These are phyloP conservation scores for Scutellaria baicalensis DNA, from an alignment of 257 asterid species.

Conservation along the genomic window DNA sequence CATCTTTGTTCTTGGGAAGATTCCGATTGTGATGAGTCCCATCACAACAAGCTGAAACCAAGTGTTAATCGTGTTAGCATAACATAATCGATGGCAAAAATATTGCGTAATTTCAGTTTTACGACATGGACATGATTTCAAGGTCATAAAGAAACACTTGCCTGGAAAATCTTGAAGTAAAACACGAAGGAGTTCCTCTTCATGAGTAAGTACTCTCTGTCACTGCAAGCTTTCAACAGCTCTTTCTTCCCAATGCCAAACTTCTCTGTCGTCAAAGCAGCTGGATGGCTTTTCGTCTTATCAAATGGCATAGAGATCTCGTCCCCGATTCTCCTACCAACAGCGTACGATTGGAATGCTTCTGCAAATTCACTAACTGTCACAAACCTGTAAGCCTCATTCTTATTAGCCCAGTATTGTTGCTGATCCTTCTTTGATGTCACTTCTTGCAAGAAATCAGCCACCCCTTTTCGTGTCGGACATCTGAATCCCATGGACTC, in stretches of 20 bases:
- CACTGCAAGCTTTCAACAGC: constrained; percentile 48
- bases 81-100: too few species aligned
- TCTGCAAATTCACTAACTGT: constrained; percentile 38
- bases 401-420: constrained; percentile 51
- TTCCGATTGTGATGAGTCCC: constrained; percentile 28
- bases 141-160: too few species aligned
- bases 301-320: constrained; percentile 46
- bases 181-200: constrained; percentile 54
- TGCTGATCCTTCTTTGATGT: constrained; percentile 68
- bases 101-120: too few species aligned
- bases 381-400: constrained; percentile 46
- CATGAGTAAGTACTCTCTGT: constrained; percentile 52
- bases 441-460: constrained; percentile 73
- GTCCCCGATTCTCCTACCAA: constrained; percentile 28
- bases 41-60: constrained; percentile 12
- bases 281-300: constrained; percentile 57
- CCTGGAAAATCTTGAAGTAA: constrained; percentile 48
- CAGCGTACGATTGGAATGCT: constrained; percentile 31
- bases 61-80: too few species aligned
- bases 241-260: constrained; percentile 46
- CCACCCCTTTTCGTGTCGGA: constrained; percentile 55
- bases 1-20: constrained; percentile 58
- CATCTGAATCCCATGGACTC: constrained; percentile 63
- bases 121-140: too few species aligned
- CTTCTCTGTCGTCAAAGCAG: constrained; percentile 45